Percentiles rank a stretch among this genome's conserved stretches.
Evolutionary conservation across 306 rosid species (phyloP).

Genomic region (Fragaria vesca): DNA sequence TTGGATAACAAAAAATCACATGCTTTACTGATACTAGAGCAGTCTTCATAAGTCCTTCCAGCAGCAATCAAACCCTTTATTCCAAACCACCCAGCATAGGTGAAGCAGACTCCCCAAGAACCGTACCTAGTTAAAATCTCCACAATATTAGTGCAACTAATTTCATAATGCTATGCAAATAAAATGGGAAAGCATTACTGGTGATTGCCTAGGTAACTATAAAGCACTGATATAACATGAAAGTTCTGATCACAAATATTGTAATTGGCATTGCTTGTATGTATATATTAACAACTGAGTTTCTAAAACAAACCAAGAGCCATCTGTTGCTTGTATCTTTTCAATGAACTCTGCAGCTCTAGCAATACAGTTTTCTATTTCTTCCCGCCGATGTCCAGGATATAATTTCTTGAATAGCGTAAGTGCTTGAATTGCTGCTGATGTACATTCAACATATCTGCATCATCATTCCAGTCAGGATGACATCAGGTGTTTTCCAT

Average conservation of each 20-base stretch:
- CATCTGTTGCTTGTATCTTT: conserved; percentile 34
- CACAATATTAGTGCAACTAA: not conserved
- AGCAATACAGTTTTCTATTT: conserved; percentile 26
- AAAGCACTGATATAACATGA: not conserved
- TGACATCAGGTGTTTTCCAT: not conserved
- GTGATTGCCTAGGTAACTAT: not conserved
- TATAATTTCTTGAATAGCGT: conserved; percentile 25
- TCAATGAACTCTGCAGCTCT: conserved; percentile 38
- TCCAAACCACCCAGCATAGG: conserved; percentile 49
- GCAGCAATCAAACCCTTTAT: conserved; percentile 37
- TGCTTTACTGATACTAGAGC: conserved; percentile 36
- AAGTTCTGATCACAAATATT: not conserved
- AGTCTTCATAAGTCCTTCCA: conserved; percentile 33
- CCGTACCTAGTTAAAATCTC: conserved; percentile 32
- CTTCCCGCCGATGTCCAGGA: conserved; percentile 37
- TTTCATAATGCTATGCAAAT: conserved; percentile 2
- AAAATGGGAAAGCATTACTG: not conserved
- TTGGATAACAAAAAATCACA: conserved; percentile 34
- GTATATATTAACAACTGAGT: not conserved
- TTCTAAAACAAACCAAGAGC: conserved; percentile 35
- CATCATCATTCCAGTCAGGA: conserved; percentile 12
- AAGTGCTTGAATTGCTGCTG: conserved; percentile 38
- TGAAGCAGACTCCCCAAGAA: conserved; percentile 44
- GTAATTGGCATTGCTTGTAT: not conserved
- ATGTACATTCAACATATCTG: conserved; percentile 44